phyloP scores from a whole-genome alignment of 78 protist genomes.

The Speleostelium caveatum region DNA sequence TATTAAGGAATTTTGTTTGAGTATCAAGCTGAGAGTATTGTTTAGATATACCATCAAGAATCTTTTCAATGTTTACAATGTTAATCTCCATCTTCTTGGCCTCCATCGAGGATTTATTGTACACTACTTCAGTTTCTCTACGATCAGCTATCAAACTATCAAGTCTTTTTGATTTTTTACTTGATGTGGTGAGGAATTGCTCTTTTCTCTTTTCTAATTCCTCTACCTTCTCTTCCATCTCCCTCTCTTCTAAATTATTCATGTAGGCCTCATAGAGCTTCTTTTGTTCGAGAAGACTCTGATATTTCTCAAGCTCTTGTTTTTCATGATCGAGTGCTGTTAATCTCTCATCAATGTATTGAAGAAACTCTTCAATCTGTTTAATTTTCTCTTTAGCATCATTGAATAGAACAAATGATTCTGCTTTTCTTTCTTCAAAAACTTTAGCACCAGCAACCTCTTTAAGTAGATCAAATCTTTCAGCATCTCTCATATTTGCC shows the following conservation, averaged over 20 bases:
- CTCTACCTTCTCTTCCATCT: background rate
- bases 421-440: constrained; percentile 94
- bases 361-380: constrained; percentile 83
- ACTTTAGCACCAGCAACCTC: constrained; percentile 99
- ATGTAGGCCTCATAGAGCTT: constrained; percentile 89
- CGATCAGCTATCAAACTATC: too few species aligned
- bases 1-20: constrained; percentile 24
- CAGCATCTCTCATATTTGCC: constrained; percentile 90
- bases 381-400: constrained; percentile 81
- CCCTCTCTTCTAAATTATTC: constrained; percentile 42
- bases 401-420: constrained; percentile 79
- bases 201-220: constrained; percentile 12
- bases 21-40: constrained; percentile 54
- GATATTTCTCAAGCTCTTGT: constrained; percentile 84
- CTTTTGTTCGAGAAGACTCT: constrained; percentile 44
- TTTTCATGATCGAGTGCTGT: constrained; percentile 90
- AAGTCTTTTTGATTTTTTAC: constrained; percentile 5
- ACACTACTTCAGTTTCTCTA: too few species aligned
- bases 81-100: constrained; percentile 26
- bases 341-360: constrained; percentile 82
- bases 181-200: background rate
- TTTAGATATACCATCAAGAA: constrained; percentile 28
- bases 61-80: constrained; percentile 9
- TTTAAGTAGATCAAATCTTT: constrained; percentile 94
- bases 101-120: too few species aligned